phyloP scores from a whole-genome alignment of 2,329 filamentous ascomycete species.

The Colletotrichum phormii region DNA sequence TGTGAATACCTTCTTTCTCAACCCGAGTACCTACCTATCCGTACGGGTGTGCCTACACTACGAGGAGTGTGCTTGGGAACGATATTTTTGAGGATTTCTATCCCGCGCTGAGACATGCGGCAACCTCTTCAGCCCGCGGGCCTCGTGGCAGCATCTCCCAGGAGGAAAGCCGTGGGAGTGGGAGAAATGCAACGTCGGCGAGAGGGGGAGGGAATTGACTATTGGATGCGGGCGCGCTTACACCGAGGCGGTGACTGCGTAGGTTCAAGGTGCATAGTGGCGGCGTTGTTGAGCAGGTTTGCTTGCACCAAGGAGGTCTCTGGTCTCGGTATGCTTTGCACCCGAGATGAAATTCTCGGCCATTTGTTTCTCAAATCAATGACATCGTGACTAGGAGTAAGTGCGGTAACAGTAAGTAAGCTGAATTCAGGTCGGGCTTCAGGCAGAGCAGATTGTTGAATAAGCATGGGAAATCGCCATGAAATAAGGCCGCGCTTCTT shows the following conservation, averaged over 20 bases:
- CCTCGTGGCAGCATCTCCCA: constrained; percentile 26
- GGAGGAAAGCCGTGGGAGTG: not conserved
- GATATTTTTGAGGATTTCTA: not conserved
- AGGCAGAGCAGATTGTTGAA: not conserved
- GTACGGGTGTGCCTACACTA: not conserved
- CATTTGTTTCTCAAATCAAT: not conserved
- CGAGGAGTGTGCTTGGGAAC: not conserved
- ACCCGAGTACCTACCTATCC: not conserved
- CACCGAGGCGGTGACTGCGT: constrained; percentile 11
- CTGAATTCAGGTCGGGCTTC: not conserved
- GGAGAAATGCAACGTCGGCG: constrained; percentile 13
- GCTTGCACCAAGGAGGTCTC: not conserved
- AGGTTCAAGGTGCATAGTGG: not conserved
- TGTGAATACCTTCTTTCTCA: not conserved
- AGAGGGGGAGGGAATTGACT: not conserved
- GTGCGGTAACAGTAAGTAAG: not conserved
- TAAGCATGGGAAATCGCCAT: not conserved
- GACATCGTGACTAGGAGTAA: not conserved
- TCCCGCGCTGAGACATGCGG: constrained; percentile 29
- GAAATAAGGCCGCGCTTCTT: not conserved
- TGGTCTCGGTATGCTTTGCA: not conserved
- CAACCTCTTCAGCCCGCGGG: constrained; percentile 29
- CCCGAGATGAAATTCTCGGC: not conserved
- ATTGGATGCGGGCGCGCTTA: constrained; percentile 18
- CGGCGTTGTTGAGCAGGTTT: not conserved